Evolutionary conservation across 768 basidiomycete species (phyloP), one percentile per base, ranked within the genome.

Genomic region (Xerocomellus amylosporus): DNA sequence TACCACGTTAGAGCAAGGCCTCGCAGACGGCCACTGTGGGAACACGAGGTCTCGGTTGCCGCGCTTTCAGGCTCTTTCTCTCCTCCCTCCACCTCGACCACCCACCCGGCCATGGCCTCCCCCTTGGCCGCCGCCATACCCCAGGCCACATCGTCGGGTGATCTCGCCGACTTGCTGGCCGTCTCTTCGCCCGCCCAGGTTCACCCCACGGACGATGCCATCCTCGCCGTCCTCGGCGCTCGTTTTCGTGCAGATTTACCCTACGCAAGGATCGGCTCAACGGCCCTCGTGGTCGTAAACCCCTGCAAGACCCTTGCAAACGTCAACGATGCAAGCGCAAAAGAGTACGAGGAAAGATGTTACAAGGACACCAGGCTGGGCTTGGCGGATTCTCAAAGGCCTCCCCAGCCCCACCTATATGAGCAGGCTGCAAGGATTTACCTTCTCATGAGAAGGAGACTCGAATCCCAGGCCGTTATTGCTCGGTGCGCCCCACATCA

Each of bases 391-490:
- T 62, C 73, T 26, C 66, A 66, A 4, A 60, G 75, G 2, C 73
- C 75, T 19, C 73, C 81, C 9, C 79, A 81, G 48, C 85, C 85
- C 30, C 84, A 84, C 62, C 61, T 82, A 2, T 87, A 83, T 63
- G 86, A 87, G 54, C 71, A 84, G 39, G 85, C 85, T 1, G 81
- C 79, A 26, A 73, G 80, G 58, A 76, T 80, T 26, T 87, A 85
- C 68, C 70, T 82, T 47, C 61, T 85, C 46, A 84, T 84, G 81
- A 69, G 77, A 58, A 75, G 85, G 62, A 73, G 75, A 43, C 66
- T 67, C 26, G 77, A 85, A 70, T 75, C 78, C 3, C 85, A 87
- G 64, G 76, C 75, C 17, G 67, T 87, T 28, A 58, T 85, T 26
- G 81, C 81, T 65, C 75, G 81, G 85, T 85, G 55, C 28, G 63